Evolutionary conservation across 352 stramenopile genomes (phyloP), one percentile per base, ranked within the genome.

Genomic region (Sclerospora graminicola): DNA sequence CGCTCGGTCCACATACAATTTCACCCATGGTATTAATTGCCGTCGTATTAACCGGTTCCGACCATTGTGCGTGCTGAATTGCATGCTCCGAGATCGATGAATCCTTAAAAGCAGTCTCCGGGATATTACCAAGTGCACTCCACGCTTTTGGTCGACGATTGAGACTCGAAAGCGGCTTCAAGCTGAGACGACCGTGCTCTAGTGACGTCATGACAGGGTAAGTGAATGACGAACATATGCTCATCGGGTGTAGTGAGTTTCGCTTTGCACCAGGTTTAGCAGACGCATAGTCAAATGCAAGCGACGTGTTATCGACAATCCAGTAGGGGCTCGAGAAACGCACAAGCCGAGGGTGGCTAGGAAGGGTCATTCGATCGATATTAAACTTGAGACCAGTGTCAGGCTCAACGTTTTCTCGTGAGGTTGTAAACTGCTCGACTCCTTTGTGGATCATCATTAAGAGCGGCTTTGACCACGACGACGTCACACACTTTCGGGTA

Each of bases 11-110:
- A 27, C 74, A 87, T 13, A 78, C 70, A 3, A 74, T 62, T 51
- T 93, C 81, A 30, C 81, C 81, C 26, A 81, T 73, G 6, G 81
- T 93, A 37, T 90, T 89, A n/a, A 93, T 78, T 0, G 81, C 80
- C 8, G 81, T 84, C 32, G 72, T 82, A 49, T 93, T 93, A 53
- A 90, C 76, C 0, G 74, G 69, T 43, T 90, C 76, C 0, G 76
- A 88, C 78, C 79, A 93, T n/a, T 63, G 49, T 6, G 63, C 68
- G n/a, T 63, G 61, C 43, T 79, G 60, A n/a, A 83, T 48, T 2
- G 75, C 60, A 32, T 86, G 69, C n/a, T 86, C 67, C 3, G 64
- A 76, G 8, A 89, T 47, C 14, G 62, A 16, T 23, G 70, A 75
- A 19, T 49, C 18, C 8, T 62, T 61, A 50, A 70, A 87, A 11